phyloP scores from a whole-genome alignment of 768 basidiomycete genomes.

The Lactarius hengduanensis region DNA sequence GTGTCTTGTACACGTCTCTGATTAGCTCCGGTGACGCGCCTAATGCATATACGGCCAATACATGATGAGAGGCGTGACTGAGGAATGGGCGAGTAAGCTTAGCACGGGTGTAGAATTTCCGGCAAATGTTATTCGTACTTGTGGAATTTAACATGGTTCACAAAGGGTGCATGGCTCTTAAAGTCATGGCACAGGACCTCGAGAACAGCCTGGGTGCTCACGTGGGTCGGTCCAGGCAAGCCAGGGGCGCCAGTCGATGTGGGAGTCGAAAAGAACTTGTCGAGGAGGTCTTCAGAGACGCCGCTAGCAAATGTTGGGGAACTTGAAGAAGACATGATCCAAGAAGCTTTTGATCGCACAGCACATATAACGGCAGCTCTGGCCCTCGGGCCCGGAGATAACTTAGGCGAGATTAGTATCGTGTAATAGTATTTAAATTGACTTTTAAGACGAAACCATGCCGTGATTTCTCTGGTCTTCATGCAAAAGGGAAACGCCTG shows the following conservation, averaged over 20 bases:
- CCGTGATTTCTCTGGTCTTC: no score
- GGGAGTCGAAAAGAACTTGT: slow-evolving; percentile 2
- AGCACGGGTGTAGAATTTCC: neutral
- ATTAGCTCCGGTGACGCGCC: slow-evolving; percentile 49
- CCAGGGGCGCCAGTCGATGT: neutral
- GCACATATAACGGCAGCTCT: neutral
- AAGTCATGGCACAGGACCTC: slow-evolving; percentile 15
- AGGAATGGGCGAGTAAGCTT: neutral
- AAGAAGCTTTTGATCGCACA: neutral
- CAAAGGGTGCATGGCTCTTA: neutral
- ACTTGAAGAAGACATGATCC: neutral
- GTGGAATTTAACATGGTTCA: slow-evolving; percentile 11
- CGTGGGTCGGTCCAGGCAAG: slow-evolving; percentile 8
- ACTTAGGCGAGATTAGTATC: no score
- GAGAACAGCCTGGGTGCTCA: slow-evolving; percentile 7
- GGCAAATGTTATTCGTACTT: neutral
- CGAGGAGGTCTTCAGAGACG: slow-evolving; percentile 6
- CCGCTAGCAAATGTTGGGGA: neutral
- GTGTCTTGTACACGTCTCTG: slow-evolving; percentile 42
- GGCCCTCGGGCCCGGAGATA: neutral
- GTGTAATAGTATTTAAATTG: no score
- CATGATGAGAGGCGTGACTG: slow-evolving; percentile 57
- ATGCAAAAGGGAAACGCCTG: no score
- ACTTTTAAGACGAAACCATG: no score
- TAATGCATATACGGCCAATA: slow-evolving; percentile 57